phyloP scores from a whole-genome alignment of 352 stramenopile species.

The Phytophthora lateralis region DNA sequence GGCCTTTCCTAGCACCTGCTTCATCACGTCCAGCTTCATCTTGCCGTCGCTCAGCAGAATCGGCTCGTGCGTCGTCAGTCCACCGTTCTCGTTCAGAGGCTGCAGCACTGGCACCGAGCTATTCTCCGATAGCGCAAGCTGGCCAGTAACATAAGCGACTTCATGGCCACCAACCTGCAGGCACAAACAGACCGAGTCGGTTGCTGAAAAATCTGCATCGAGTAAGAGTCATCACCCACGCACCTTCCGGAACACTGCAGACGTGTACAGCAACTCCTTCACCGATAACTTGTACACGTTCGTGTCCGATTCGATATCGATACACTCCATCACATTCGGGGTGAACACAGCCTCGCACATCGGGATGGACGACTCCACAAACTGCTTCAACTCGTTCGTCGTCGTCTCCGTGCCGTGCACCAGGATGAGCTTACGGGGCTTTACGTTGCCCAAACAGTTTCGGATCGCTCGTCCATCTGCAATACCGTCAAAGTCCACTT shows the following conservation, averaged over 20 bases:
- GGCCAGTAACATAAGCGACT: conserved; percentile 85
- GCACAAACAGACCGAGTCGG: conserved; percentile 8
- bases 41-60: conserved; percentile 89
- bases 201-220: neutral
- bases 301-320: conserved; percentile 91
- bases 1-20: conserved; percentile 85
- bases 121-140: conserved; percentile 70
- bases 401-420: conserved; percentile 85
- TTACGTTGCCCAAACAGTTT: conserved; percentile 90
- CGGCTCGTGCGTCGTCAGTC: conserved; percentile 62
- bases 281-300: conserved; percentile 90
- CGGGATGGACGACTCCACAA: conserved; percentile 84
- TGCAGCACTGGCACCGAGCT: conserved; percentile 78
- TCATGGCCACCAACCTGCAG: conserved; percentile 81
- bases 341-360: conserved; percentile 88
- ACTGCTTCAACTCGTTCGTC: conserved; percentile 81
- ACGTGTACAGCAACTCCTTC: conserved; percentile 88
- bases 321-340: conserved; percentile 87
- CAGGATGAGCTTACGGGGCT: conserved; percentile 88
- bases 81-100: conserved; percentile 45
- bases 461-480: conserved; percentile 86
- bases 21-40: conserved; percentile 91
- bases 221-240: conserved; percentile 5
- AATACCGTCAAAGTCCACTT: conserved; percentile 87
- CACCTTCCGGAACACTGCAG: conserved; percentile 84